These are phyloP conservation scores for Elsinoe necatrix DNA, from an alignment of 2,329 filamentous ascomycete species.

Conservation along the genomic window DNA sequence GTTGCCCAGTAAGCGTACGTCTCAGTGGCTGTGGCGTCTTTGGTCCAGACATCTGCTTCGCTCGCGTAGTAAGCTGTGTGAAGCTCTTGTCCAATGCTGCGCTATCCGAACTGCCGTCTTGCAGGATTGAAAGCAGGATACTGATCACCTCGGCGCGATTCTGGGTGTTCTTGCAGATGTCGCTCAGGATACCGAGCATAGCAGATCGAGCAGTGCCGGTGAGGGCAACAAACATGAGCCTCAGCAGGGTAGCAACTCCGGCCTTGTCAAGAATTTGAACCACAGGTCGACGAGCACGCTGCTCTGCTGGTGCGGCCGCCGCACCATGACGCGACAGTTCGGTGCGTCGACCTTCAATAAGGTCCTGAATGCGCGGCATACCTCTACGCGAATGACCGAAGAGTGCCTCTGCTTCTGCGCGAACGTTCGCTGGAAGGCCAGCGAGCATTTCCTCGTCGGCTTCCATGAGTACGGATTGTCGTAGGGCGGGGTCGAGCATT, in stretches of 20 bases:
- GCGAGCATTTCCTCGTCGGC: slow-evolving; percentile 83
- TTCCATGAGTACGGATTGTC: slow-evolving; percentile 81
- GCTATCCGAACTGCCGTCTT: slow-evolving; percentile 90
- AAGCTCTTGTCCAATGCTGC: slow-evolving; percentile 93
- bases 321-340: slow-evolving; percentile 18
- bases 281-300: slow-evolving; percentile 53
- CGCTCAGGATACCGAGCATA: slow-evolving; percentile 77
- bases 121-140: slow-evolving; percentile 82
- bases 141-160: slow-evolving; percentile 91
- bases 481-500: slow-evolving; percentile 74
- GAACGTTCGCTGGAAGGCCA: slow-evolving; percentile 74
- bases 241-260: slow-evolving; percentile 87
- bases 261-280: slow-evolving; percentile 97
- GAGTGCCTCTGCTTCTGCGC: slow-evolving; percentile 73
- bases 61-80: slow-evolving; percentile 80
- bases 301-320: neutral
- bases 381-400: slow-evolving; percentile 41
- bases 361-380: slow-evolving; percentile 12
- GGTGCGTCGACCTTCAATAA: slow-evolving; percentile 6
- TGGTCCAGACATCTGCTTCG: slow-evolving; percentile 56
- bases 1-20: slow-evolving; percentile 58
- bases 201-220: slow-evolving; percentile 77
- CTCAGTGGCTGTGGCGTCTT: slow-evolving; percentile 79
- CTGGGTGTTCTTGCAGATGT: slow-evolving; percentile 93
- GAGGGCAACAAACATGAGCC: slow-evolving; percentile 97